Evolutionary conservation across 805 yeast genomes (phyloP), one percentile per base, ranked within the genome.

Genomic region (Starmera pachycereana): DNA sequence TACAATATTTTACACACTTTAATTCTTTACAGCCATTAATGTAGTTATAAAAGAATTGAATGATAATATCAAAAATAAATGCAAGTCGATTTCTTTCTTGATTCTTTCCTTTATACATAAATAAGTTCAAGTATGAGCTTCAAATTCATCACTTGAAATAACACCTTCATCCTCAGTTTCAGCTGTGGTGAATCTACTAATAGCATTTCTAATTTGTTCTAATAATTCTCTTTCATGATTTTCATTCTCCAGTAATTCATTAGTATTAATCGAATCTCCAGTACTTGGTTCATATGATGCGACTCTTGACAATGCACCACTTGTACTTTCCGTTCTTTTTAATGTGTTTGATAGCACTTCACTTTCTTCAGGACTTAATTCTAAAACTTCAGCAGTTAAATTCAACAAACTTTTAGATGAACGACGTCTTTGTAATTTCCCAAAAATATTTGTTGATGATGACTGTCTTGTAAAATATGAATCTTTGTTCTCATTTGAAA

Each of bases 401-500:
- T 77, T 79, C 48, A 81, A 68, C 40, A 81, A 62, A 1, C 89
- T 81, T 53, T 78, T 81, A n/a, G 86, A 82, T 28, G 87, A 78
- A 51, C 76, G 74, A 56, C 90, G 76, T 56, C 89, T 71, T 39
- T 65, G 60, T 56, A 81, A 61, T 37, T 65, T 64, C 7, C 76
- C 78, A 12, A 74, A 74, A 61, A 22, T 22, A 22, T 22, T 22
- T 22, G 27, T 22, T 22, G 66, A 65, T 29, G 78, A 75, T 2
- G 57, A 52, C 9, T 60, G 51, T 32, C 44, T 54, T n/a, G 60
- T 56, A 40, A 47, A 47, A 37, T 50, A 53, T 12, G 52, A 39
- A 8, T 42, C 36, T 6, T 40, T 35, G 10, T 40, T 39, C 6
- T 38, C 49, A 35, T 30, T 31, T 8, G 16, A 10, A 18, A 35